Conservation (phyloP, 2,329 filamentous ascomycete species). For the Thermothelomyces thermophilus region DNA sequence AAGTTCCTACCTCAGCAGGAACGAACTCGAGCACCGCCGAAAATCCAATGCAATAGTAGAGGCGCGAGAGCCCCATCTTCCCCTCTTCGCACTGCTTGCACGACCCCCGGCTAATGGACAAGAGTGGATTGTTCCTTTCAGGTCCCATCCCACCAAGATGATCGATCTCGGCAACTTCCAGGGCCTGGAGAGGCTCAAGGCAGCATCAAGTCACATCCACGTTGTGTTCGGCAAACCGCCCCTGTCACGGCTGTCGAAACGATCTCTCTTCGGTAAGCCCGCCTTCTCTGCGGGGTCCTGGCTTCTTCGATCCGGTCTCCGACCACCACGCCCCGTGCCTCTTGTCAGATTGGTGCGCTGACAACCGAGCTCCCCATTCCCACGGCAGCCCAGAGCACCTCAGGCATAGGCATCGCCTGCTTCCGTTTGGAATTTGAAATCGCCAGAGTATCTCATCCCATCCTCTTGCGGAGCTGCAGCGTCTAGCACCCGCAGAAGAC, state of each 20-base stretch:
- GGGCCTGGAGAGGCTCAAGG: not conserved
- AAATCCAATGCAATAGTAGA: too few relatives aligned
- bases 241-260: constrained; percentile 1
- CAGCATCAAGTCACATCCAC: constrained; percentile 9
- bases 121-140: not conserved
- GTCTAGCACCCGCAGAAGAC: not conserved
- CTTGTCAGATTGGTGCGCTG: too few relatives aligned
- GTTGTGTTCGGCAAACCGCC: not conserved
- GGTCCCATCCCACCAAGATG: not conserved
- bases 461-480: not conserved
- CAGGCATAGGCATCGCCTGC: too few relatives aligned
- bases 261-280: constrained; percentile 2
- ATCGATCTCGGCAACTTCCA: not conserved
- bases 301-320: too few relatives aligned
- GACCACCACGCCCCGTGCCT: too few relatives aligned
- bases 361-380: too few relatives aligned
- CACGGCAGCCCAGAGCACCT: too few relatives aligned
- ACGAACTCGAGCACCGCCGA: too few relatives aligned
- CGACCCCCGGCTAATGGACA: too few relatives aligned
- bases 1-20: too few relatives aligned
- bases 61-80: too few relatives aligned
- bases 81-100: too few relatives aligned
- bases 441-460: not conserved
- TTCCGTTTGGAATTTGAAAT: not conserved
- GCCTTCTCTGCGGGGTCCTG: not conserved